phyloP scores from a whole-genome alignment of 192 early-diverging fungal genomes.

The Coemansia sp. region DNA sequence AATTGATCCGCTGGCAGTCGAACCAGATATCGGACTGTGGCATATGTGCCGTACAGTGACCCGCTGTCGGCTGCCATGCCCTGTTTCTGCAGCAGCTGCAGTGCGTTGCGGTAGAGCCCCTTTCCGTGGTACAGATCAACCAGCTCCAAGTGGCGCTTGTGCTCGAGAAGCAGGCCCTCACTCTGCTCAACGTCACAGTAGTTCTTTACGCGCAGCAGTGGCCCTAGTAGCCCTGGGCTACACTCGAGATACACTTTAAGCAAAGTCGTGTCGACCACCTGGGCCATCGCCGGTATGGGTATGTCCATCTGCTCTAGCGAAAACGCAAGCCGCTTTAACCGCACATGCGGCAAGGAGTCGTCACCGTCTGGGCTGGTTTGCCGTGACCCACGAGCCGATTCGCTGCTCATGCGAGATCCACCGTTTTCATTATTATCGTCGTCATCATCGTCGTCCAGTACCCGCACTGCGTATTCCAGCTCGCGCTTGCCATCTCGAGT shows the following conservation, averaged over 20 bases:
- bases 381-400: not conserved
- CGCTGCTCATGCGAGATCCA: not conserved
- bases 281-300: conserved; percentile 55
- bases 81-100: conserved; percentile 74
- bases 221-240: conserved; percentile 83
- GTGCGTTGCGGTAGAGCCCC: conserved; percentile 83
- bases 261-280: conserved; percentile 85
- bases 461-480: conserved; percentile 41
- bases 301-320: conserved; percentile 43
- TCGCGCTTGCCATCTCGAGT: conserved; percentile 38
- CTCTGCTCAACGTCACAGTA: conserved; percentile 80
- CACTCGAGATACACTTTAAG: conserved; percentile 87
- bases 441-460: conserved; percentile 28
- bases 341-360: conserved; percentile 44
- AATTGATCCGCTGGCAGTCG: conserved; percentile 72
- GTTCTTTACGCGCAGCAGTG: conserved; percentile 88
- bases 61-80: conserved; percentile 52
- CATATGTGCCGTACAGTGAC: conserved; percentile 61
- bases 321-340: conserved; percentile 44
- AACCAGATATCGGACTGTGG: conserved; percentile 75
- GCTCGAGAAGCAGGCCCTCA: conserved; percentile 74
- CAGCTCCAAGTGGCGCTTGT: conserved; percentile 80
- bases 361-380: conserved; percentile 18
- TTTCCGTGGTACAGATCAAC: conserved; percentile 94
- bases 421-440: conserved; percentile 17